These are phyloP conservation scores for Solanum megistacrolobum DNA, from an alignment of 257 asterid genomes.

Conservation along the genomic window DNA sequence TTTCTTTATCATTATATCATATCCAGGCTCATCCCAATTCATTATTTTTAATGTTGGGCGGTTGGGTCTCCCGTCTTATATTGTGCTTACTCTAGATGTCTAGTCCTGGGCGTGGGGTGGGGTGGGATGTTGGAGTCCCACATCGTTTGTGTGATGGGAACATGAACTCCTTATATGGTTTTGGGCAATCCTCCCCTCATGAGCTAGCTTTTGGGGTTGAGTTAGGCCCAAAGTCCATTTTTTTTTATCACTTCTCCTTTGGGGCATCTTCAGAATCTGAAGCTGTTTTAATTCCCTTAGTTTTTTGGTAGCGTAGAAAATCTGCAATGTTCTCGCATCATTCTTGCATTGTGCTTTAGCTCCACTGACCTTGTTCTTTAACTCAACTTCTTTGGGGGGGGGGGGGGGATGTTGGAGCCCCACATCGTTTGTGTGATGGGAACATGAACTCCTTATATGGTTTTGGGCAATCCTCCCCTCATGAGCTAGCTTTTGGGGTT, in stretches of 20 bases:
- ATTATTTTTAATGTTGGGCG: neutral
- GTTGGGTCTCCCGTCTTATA: neutral
- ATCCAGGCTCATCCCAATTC: neutral
- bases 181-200: neutral
- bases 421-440: neutral
- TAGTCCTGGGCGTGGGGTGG: neutral
- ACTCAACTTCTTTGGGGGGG: neutral
- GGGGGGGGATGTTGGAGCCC: neutral
- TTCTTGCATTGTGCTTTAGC: neutral
- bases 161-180: neutral
- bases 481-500: neutral
- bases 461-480: neutral
- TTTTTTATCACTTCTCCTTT: neutral
- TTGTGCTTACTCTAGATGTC: neutral
- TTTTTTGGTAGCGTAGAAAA: neutral
- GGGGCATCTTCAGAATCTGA: neutral
- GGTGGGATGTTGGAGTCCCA: neutral
- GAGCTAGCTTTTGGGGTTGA: neutral
- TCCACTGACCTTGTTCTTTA: neutral
- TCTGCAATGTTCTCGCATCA: neutral
- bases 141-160: neutral
- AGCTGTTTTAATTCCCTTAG: neutral
- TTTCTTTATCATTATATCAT: neutral
- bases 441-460: neutral
- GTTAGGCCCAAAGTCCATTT: neutral